A percentile compares a stretch with the other conserved stretches of the same genome.
Evolutionary conservation across 2,329 filamentous ascomycete species (phyloP).

Genomic region (Sporothrix variecibatus): DNA sequence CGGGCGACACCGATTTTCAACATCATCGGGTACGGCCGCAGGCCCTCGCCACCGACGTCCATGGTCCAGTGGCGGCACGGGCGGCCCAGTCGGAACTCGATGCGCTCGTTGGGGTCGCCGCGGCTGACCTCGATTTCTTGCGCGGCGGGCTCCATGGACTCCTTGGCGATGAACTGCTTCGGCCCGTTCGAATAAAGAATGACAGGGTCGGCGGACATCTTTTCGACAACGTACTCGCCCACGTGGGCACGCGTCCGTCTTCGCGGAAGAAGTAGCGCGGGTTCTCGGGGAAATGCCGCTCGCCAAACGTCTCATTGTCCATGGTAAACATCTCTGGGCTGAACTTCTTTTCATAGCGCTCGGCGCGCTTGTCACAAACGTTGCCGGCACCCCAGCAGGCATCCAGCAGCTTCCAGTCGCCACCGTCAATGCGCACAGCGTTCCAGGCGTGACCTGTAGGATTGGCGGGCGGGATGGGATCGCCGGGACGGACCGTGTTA

Average conservation of each 20-base stretch:
- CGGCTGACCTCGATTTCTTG: slow-evolving; percentile 53
- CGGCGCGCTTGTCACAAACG: slow-evolving; percentile 53
- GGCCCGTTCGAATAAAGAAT: slow-evolving; percentile 48
- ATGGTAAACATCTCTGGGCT: slow-evolving; percentile 60
- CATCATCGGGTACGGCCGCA: slow-evolving; percentile 70
- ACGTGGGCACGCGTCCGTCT: slow-evolving; percentile 68
- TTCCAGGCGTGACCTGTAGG: slow-evolving; percentile 84
- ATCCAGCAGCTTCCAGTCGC: slow-evolving; percentile 89
- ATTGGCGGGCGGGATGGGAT: slow-evolving; percentile 64
- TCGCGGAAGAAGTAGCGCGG: slow-evolving; percentile 69
- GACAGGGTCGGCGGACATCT: slow-evolving; percentile 52
- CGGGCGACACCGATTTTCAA: slow-evolving; percentile 65
- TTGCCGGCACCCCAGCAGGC: slow-evolving; percentile 89
- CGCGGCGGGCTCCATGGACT: slow-evolving; percentile 62
- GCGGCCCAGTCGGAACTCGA: slow-evolving; percentile 80
- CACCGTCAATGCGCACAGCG: slow-evolving; percentile 81
- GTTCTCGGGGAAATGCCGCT: slow-evolving; percentile 76
- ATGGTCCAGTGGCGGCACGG: slow-evolving; percentile 81
- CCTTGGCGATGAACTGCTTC: slow-evolving; percentile 55
- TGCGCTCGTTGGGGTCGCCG: slow-evolving; percentile 51
- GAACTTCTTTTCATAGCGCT: slow-evolving; percentile 69
- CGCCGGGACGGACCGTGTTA: slow-evolving; percentile 60
- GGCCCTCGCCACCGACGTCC: slow-evolving; percentile 65
- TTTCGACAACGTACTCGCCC: slow-evolving; percentile 78
- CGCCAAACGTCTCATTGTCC: slow-evolving; percentile 77